phyloP scores from a whole-genome alignment of 305 asterid species.

The Stenogyne calaminthoides region DNA sequence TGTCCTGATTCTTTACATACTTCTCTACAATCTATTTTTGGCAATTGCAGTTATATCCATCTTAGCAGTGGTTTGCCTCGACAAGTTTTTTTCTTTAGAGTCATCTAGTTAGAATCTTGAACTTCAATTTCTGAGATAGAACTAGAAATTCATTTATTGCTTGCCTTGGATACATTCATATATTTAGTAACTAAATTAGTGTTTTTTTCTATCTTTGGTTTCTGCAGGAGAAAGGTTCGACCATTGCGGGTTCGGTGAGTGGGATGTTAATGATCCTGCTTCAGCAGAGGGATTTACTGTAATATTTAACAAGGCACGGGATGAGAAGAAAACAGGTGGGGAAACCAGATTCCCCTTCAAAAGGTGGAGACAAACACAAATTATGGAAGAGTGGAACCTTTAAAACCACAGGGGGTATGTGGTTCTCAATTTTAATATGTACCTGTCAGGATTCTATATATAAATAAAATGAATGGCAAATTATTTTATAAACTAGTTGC shows the following conservation, averaged over 20 bases:
- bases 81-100: constrained; percentile 7
- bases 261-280: constrained; percentile 97
- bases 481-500: too few species aligned
- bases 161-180: not conserved
- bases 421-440: constrained; percentile 23
- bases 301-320: constrained; percentile 92
- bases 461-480: not conserved
- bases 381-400: constrained; percentile 57
- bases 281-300: constrained; percentile 98
- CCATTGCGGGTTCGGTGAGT: constrained; percentile 96
- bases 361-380: constrained; percentile 46
- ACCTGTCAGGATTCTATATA: not conserved
- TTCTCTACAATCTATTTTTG: constrained; percentile 7
- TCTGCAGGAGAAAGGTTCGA: constrained; percentile 80
- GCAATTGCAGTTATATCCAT: constrained; percentile 19
- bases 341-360: constrained; percentile 86
- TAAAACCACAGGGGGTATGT: constrained; percentile 85
- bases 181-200: constrained; percentile 4
- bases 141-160: constrained; percentile 17
- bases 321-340: constrained; percentile 96
- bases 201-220: not conserved
- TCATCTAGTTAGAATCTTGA: constrained; percentile 16
- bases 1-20: not conserved
- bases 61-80: not conserved
- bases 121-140: constrained; percentile 6